These are phyloP conservation scores for Copromyces sp. DNA, from an alignment of 495 filamentous ascomycete species.

Conservation along the genomic window DNA sequence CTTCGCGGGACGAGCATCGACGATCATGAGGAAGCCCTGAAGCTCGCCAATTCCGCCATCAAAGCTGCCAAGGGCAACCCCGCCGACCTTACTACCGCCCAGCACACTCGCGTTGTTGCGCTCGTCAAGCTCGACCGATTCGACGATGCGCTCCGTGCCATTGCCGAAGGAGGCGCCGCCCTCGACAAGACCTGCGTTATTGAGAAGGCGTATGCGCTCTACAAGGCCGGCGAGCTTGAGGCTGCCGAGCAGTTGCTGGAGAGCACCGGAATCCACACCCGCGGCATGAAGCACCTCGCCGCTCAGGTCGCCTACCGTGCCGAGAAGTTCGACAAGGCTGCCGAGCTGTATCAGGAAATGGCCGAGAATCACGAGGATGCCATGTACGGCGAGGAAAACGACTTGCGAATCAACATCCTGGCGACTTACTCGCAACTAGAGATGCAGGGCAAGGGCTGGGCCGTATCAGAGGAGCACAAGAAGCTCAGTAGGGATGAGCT, in stretches of 20 bases:
- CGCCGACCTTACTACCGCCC: slow-evolving; percentile 41
- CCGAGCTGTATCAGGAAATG: slow-evolving; percentile 57
- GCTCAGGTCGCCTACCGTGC: slow-evolving; percentile 82
- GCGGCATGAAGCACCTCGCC: slow-evolving; percentile 67
- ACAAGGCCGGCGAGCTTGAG: slow-evolving; percentile 69
- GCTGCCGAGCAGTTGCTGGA: slow-evolving; percentile 55
- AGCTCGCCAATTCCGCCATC: slow-evolving; percentile 44
- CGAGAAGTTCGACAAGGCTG: slow-evolving; percentile 69
- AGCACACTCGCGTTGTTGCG: slow-evolving; percentile 72
- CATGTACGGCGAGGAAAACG: slow-evolving; percentile 62
- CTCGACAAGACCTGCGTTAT: slow-evolving; percentile 57
- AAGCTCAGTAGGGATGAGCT: slow-evolving; percentile 63
- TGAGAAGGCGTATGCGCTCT: slow-evolving; percentile 86
- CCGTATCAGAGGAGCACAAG: slow-evolving; percentile 28
- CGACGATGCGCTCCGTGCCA: slow-evolving; percentile 70
- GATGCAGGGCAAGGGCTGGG: slow-evolving; percentile 53
- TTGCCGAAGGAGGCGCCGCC: slow-evolving; percentile 59
- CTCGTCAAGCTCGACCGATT: slow-evolving; percentile 90
- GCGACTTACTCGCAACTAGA: slow-evolving; percentile 80
- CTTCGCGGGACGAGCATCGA: slow-evolving; percentile 36
- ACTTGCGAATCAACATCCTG: slow-evolving; percentile 74
- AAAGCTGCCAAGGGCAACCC: slow-evolving; percentile 64
- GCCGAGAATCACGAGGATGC: slow-evolving; percentile 30
- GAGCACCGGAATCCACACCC: slow-evolving; percentile 18
- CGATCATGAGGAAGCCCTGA: slow-evolving; percentile 37